phyloP scores from a whole-genome alignment of 2,329 filamentous ascomycete genomes.

The Scolecobasidium constrictum region DNA sequence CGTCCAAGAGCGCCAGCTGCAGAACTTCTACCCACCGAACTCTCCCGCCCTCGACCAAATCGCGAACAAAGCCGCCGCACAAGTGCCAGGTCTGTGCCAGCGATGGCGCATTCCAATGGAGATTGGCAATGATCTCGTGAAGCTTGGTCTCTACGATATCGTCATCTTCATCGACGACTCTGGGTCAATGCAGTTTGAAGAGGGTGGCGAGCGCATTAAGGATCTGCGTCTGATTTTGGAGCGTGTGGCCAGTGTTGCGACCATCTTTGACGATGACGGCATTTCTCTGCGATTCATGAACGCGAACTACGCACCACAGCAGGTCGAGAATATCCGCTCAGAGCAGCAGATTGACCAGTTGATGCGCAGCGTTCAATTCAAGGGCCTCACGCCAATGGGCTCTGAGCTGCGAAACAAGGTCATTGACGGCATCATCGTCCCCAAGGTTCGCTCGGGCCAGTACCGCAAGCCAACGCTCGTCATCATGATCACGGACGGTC shows the following conservation, averaged over 20 bases:
- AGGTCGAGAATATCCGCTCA: slow-evolving; percentile 43
- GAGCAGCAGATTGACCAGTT: slow-evolving; percentile 48
- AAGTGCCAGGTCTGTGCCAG: slow-evolving; percentile 44
- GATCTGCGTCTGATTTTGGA: slow-evolving; percentile 54
- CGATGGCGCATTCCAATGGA: slow-evolving; percentile 48
- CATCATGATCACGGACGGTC: slow-evolving; percentile 56
- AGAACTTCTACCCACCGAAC: slow-evolving; percentile 47
- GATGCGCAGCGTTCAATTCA: slow-evolving; percentile 49
- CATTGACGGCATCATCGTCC: slow-evolving; percentile 48
- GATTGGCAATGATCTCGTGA: slow-evolving; percentile 52
- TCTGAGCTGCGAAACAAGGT: slow-evolving; percentile 52
- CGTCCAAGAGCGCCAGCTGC: slow-evolving; percentile 50
- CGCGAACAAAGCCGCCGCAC: slow-evolving; percentile 35
- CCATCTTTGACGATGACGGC: slow-evolving; percentile 59
- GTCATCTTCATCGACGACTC: slow-evolving; percentile 57
- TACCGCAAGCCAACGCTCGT: slow-evolving; percentile 54
- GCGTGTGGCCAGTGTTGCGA: slow-evolving; percentile 52
- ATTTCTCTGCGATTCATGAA: slow-evolving; percentile 64
- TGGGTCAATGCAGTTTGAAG: slow-evolving; percentile 59
- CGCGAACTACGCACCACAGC: slow-evolving; percentile 22
- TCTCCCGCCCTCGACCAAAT: slow-evolving; percentile 40
- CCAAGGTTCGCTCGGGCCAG: slow-evolving; percentile 38
- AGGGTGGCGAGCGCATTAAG: slow-evolving; percentile 54
- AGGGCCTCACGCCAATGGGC: slow-evolving; percentile 56
- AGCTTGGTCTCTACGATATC: slow-evolving; percentile 51